These are phyloP conservation scores for Trichoderma atrobrunneum DNA, from an alignment of 2,329 filamentous ascomycete genomes.

Conservation along the genomic window DNA sequence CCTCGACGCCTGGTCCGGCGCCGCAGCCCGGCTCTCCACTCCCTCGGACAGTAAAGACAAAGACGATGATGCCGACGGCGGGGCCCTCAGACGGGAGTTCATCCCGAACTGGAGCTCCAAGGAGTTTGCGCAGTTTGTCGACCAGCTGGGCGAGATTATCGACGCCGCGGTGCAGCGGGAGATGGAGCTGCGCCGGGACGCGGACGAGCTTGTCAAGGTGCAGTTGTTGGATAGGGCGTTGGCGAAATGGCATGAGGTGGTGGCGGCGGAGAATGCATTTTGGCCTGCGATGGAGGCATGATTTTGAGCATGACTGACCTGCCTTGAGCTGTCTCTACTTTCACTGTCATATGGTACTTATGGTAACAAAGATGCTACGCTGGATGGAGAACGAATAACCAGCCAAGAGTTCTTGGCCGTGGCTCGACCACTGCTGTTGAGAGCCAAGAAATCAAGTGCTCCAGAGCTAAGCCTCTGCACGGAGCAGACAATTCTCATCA, in stretches of 20 bases:
- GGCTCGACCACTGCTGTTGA: background rate
- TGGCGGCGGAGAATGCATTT: constrained; percentile 57
- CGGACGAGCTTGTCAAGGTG: constrained; percentile 31
- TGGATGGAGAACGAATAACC: background rate
- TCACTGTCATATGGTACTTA: background rate
- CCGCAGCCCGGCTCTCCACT: constrained; percentile 37
- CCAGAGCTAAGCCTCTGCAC: background rate
- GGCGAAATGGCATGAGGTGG: constrained; percentile 47
- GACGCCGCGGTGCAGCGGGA: constrained; percentile 49
- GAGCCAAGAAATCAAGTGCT: constrained; percentile 16
- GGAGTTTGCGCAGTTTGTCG: constrained; percentile 60
- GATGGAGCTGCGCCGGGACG: constrained; percentile 35
- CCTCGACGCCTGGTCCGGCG: constrained; percentile 57
- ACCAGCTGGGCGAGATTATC: constrained; percentile 51
- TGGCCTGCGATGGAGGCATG: constrained; percentile 46
- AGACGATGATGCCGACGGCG: constrained; percentile 62
- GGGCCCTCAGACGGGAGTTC: constrained; percentile 61
- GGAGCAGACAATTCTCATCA: background rate
- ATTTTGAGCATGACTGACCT: background rate
- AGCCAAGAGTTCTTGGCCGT: background rate
- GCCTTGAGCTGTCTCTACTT: background rate
- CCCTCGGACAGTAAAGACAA: constrained; percentile 19
- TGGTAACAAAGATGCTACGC: background rate
- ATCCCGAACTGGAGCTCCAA: constrained; percentile 66
- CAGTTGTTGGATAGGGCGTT: constrained; percentile 39